phyloP scores from a whole-genome alignment of 495 filamentous ascomycete genomes.

The Pyronema domesticum region DNA sequence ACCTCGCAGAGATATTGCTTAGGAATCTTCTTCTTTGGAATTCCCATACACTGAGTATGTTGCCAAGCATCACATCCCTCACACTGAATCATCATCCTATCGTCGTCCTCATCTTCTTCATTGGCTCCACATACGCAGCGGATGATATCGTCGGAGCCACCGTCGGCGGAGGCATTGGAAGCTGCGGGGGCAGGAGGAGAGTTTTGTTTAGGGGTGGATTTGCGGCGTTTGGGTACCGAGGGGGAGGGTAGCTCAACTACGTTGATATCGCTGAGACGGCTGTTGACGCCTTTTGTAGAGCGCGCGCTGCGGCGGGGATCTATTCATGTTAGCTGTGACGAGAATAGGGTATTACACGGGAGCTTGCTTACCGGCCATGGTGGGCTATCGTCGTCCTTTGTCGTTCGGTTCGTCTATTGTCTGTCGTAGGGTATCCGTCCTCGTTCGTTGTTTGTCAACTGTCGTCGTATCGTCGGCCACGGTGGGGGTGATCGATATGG shows the following conservation, averaged over 20 bases:
- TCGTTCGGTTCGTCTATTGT: too few relatives aligned
- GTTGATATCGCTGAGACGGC: slow-evolving; percentile 51
- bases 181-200: slow-evolving; percentile 7
- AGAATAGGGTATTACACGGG: too few relatives aligned
- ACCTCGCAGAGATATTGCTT: slow-evolving; percentile 76
- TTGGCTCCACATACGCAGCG: slow-evolving; percentile 84
- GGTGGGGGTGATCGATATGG: too few relatives aligned
- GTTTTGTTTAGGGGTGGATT: slow-evolving; percentile 36
- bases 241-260: slow-evolving; percentile 40
- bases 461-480: too few relatives aligned
- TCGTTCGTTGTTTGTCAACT: too few relatives aligned
- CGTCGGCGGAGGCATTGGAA: slow-evolving; percentile 27
- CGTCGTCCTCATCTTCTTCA: slow-evolving; percentile 62
- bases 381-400: too few relatives aligned
- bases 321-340: not conserved
- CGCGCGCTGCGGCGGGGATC: slow-evolving; percentile 87
- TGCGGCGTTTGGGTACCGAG: slow-evolving; percentile 43
- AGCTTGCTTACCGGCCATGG: too few relatives aligned
- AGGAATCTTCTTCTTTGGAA: slow-evolving; percentile 56
- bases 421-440: too few relatives aligned
- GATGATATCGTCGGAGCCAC: slow-evolving; percentile 48
- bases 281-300: slow-evolving; percentile 88
- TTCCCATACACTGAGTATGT: slow-evolving; percentile 86
- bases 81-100: slow-evolving; percentile 78
- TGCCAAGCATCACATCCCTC: slow-evolving; percentile 87